Percentiles rank a stretch among this genome's conserved stretches.
phyloP scores from a whole-genome alignment of 1,284 basidiomycete genomes.

The Naganishia sp. region DNA sequence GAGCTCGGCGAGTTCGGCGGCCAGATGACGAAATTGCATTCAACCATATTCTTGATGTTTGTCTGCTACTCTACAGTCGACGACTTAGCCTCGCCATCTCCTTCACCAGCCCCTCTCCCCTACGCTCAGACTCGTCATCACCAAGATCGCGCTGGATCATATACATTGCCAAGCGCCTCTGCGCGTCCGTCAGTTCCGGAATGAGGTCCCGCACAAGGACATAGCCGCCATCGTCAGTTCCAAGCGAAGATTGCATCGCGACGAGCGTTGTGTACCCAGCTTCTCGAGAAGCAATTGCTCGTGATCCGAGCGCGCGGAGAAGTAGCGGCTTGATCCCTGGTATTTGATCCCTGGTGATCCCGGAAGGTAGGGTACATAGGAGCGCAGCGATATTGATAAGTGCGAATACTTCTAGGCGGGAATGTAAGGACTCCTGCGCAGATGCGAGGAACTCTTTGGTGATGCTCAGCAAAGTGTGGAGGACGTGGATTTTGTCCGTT shows the following conservation, averaged over 20 bases:
- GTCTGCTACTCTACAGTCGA: background rate
- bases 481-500: conserved; percentile 1
- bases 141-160: conserved; percentile 45
- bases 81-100: conserved; percentile 2
- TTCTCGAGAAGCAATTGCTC: conserved; percentile 38
- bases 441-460: background rate
- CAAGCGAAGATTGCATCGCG: conserved; percentile 45
- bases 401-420: conserved; percentile 17
- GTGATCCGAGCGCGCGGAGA: conserved; percentile 14
- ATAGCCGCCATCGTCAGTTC: conserved; percentile 35
- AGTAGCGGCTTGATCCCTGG: conserved; percentile 15
- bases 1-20: background rate
- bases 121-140: background rate
- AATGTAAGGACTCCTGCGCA: background rate
- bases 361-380: background rate
- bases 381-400: conserved; percentile 15
- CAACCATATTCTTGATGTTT: too few species aligned
- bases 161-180: conserved; percentile 46
- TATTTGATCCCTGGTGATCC: conserved; percentile 8
- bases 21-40: background rate
- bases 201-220: conserved; percentile 41
- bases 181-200: conserved; percentile 38
- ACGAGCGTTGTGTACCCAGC: conserved; percentile 45
- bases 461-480: background rate
- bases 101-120: background rate